These are phyloP conservation scores for Cercospora janseana DNA, from an alignment of 2,329 filamentous ascomycete genomes.

Conservation along the genomic window DNA sequence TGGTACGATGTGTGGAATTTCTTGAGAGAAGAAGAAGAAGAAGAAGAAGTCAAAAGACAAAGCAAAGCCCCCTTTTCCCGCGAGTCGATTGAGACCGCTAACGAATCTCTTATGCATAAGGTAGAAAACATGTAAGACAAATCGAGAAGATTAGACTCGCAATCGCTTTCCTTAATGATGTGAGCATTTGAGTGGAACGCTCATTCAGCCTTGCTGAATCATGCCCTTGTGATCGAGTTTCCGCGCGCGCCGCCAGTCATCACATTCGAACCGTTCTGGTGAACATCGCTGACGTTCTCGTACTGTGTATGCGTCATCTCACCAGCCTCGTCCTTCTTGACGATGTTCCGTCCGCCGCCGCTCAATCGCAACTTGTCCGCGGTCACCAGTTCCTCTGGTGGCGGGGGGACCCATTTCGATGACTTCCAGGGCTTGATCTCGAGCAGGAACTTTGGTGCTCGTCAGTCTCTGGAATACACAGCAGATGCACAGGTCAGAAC, in stretches of 20 bases:
- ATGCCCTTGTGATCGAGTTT: slow-evolving; percentile 13
- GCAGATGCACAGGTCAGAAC: background rate
- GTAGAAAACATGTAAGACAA: background rate
- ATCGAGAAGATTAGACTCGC: background rate
- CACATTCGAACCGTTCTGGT: slow-evolving; percentile 12
- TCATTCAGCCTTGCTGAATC: background rate
- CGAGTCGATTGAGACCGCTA: background rate
- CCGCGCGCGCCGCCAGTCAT: slow-evolving; percentile 14
- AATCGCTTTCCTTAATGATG: too few species aligned
- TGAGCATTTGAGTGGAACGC: background rate
- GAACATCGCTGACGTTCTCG: slow-evolving; percentile 15
- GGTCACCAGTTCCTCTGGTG: slow-evolving; percentile 28
- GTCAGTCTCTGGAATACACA: too few species aligned
- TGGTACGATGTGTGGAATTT: slow-evolving; percentile 3
- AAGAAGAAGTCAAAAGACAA: too few species aligned
- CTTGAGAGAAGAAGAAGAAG: background rate
- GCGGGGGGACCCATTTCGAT: slow-evolving; percentile 31
- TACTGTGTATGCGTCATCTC: slow-evolving; percentile 15
- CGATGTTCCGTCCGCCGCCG: slow-evolving; percentile 29
- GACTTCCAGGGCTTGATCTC: slow-evolving; percentile 34
- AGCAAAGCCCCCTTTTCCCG: too few species aligned
- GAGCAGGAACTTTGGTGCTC: slow-evolving; percentile 21
- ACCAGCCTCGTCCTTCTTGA: slow-evolving; percentile 28
- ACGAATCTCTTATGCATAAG: slow-evolving; percentile 2
- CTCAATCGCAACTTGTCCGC: slow-evolving; percentile 29